Evolutionary conservation across 1,284 basidiomycete species (phyloP), one percentile per base, ranked within the genome.

Genomic region (Mycena sp.): DNA sequence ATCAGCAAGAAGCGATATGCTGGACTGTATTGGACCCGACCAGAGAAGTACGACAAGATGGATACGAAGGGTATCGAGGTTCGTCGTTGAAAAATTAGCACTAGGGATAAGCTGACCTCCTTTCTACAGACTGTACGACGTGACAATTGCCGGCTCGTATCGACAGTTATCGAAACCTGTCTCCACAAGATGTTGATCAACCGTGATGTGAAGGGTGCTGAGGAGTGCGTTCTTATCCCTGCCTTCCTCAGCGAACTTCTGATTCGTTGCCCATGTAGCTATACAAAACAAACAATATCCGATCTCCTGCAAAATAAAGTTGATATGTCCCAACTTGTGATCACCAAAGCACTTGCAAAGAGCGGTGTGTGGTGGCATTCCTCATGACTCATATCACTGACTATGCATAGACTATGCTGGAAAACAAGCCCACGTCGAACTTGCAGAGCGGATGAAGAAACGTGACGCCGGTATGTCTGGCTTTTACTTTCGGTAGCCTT

Each of bases 1-100:
- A 99, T 99, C 77, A 98, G 83, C 84, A 99, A 98, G 80, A 99
- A 99, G 78, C 89, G 96, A 32, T 99, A 99, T 77, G 96, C 96
- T 3, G 96, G 96, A 4, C 78, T 98, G 60, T 98, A 99, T 73
- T 98, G 96, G 96, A 98, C 96, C 1, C 89, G 87, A 67, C 81
- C 90, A 7, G 95, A 98, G 46, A 96, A 95, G 76, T 96, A 93
- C 70, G 96, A 99, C 77, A 98, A 98, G 81, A 98, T 98, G 96
- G 96, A 99, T 71, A 92, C 96, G 1, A 99, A 99, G 78, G 96
- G 96, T 71, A 98, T 99, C 64, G 96, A 99, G 86, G 95, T 95
- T 63, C 28, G 87, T 72, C 56, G 48, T 37, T 5, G 48, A n/a
- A 25, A 12, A 25, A 30, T 30, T 61, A 26, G 50, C 28, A 14